Evolutionary conservation across 495 filamentous ascomycete species (phyloP).

Genomic region (Pyrenula massariospora): DNA sequence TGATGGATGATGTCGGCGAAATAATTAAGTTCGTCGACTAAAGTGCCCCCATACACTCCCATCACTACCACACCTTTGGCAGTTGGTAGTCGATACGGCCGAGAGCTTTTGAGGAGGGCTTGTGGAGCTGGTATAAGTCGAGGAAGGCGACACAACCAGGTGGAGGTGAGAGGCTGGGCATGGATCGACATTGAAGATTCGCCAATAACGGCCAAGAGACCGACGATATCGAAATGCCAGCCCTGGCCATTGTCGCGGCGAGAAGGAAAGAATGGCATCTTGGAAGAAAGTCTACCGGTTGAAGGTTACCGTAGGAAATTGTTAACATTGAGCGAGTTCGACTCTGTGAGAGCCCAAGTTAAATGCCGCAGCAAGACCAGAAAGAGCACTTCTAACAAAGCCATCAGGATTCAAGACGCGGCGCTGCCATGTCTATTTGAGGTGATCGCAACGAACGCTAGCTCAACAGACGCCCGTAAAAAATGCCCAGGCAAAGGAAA

Average conservation of each 20-base stretch:
- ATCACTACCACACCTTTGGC: constrained; percentile 39
- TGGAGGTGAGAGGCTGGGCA: constrained; percentile 43
- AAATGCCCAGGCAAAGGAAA: no score
- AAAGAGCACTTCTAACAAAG: no score
- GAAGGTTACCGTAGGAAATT: no score
- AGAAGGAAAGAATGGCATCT: neutral
- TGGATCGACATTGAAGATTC: constrained; percentile 45
- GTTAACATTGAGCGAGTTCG: no score
- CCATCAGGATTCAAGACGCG: no score
- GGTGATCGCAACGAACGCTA: no score
- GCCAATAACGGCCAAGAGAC: constrained; percentile 52
- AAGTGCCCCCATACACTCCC: constrained; percentile 44
- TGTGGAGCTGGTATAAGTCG: constrained; percentile 59
- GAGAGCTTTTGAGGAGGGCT: constrained; percentile 43
- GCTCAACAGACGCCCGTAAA: no score
- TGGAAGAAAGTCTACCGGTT: no score
- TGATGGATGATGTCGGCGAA: constrained; percentile 50
- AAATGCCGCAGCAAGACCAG: no score
- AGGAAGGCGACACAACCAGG: constrained; percentile 42
- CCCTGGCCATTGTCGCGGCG: neutral
- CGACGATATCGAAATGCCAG: constrained; percentile 43
- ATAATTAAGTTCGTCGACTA: constrained; percentile 43
- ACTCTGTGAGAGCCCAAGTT: no score
- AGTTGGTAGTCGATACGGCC: constrained; percentile 42
- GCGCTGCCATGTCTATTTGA: no score